Percentiles rank a stretch among this genome's conserved stretches.
phyloP scores from a whole-genome alignment of 805 yeast genomes.

The Schizosaccharomyces osmophilus region DNA sequence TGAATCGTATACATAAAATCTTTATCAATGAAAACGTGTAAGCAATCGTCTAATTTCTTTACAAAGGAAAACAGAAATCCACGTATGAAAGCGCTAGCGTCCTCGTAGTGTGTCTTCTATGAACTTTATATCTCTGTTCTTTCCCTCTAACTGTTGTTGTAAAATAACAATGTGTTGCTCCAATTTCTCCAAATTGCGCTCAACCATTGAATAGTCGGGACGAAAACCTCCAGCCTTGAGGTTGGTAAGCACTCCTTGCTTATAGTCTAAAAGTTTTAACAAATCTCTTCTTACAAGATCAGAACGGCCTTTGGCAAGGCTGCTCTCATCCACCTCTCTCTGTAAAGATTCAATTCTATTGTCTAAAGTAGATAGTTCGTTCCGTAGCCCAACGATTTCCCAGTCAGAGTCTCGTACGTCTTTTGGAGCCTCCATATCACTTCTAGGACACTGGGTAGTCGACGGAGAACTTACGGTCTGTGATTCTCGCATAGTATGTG shows the following conservation, averaged over 20 bases:
- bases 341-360: not conserved
- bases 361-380: constrained; percentile 21
- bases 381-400: constrained; percentile 68
- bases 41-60: no score
- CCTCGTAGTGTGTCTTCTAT: no score
- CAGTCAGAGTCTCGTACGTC: constrained; percentile 46
- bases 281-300: constrained; percentile 31
- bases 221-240: constrained; percentile 5
- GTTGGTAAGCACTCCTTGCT: constrained; percentile 30
- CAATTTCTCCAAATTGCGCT: not conserved
- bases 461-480: constrained; percentile 2
- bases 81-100: no score
- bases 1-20: no score
- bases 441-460: constrained; percentile 11
- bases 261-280: constrained; percentile 60
- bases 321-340: not conserved
- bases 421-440: constrained; percentile 51
- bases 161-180: no score
- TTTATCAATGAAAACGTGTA: no score
- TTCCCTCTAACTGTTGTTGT: no score
- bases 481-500: not conserved
- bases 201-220: not conserved
- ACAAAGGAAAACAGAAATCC: no score
- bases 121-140: no score
- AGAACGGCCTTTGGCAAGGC: not conserved